Conservation (phyloP, 2,329 filamentous ascomycete species). For the Xylaria sp. region DNA sequence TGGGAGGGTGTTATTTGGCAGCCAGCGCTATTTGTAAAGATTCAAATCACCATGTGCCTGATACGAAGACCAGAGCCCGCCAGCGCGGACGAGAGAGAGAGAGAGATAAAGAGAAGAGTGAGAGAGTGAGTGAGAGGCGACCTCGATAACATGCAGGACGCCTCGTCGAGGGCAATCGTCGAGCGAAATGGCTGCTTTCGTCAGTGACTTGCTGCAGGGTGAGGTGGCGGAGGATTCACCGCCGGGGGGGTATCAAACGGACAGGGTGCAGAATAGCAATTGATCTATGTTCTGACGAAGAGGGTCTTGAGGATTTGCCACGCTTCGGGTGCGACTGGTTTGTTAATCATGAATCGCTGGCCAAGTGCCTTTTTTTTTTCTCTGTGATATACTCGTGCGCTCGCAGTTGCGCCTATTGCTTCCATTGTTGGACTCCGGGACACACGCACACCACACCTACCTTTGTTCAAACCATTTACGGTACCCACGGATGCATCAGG, state of each 20-base stretch:
- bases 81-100: slow-evolving; percentile 24
- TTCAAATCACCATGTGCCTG: slow-evolving; percentile 24
- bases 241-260: slow-evolving; percentile 35
- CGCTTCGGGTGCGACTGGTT: slow-evolving; percentile 7
- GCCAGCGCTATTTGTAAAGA: slow-evolving; percentile 29
- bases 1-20: slow-evolving; percentile 27
- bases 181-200: slow-evolving; percentile 33
- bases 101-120: slow-evolving; percentile 24
- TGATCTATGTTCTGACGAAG: neutral
- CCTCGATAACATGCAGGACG: slow-evolving; percentile 28
- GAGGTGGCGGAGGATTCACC: slow-evolving; percentile 38
- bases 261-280: slow-evolving; percentile 20
- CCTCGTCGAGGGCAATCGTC: slow-evolving; percentile 31
- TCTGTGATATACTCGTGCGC: neutral
- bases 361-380: no score
- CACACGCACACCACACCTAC: slow-evolving; percentile 15
- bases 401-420: slow-evolving; percentile 7
- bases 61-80: slow-evolving; percentile 10
- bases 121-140: slow-evolving; percentile 23
- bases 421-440: slow-evolving; percentile 16
- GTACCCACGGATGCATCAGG: slow-evolving; percentile 7
- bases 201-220: slow-evolving; percentile 36
- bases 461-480: slow-evolving; percentile 17
- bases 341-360: slow-evolving; percentile 7
- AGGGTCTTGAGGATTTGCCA: slow-evolving; percentile 1